Evolutionary conservation across 2,329 filamentous ascomycete genomes (phyloP).

Genomic region (Epichloe glyceriae): DNA sequence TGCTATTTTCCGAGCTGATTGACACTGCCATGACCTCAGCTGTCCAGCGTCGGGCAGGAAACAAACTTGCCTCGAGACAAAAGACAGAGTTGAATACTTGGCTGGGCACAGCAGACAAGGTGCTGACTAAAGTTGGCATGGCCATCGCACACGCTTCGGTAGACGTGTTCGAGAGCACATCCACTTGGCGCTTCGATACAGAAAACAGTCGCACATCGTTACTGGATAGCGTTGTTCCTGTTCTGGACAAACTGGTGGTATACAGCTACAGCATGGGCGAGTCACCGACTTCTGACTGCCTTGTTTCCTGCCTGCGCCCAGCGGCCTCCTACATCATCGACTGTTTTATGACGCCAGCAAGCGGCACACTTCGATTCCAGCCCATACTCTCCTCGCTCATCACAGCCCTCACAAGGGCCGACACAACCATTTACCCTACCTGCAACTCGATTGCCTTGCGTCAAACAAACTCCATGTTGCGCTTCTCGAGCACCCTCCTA

Average conservation of each 20-base stretch:
- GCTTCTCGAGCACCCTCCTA: conserved; percentile 57
- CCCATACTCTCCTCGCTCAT: conserved; percentile 62
- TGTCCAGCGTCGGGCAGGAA: conserved; percentile 49
- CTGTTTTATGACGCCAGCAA: conserved; percentile 59
- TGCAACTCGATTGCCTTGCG: conserved; percentile 40
- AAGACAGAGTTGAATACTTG: conserved; percentile 40
- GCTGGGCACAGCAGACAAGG: conserved; percentile 65
- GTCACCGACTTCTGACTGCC: conserved; percentile 27
- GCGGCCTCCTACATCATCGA: conserved; percentile 66
- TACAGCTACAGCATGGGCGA: conserved; percentile 67
- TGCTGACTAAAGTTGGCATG: conserved; percentile 57
- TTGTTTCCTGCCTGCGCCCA: conserved; percentile 51
- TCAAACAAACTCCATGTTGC: conserved; percentile 52
- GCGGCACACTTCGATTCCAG: conserved; percentile 60
- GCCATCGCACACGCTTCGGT: conserved; percentile 64
- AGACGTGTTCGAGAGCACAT: conserved; percentile 75
- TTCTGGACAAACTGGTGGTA: conserved; percentile 58
- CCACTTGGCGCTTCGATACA: conserved; percentile 70
- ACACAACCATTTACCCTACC: conserved; percentile 48
- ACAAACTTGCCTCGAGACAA: conserved; percentile 34
- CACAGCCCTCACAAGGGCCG: conserved; percentile 30
- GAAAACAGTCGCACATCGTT: conserved; percentile 57
- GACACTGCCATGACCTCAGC: conserved; percentile 61
- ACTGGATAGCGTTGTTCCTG: conserved; percentile 51
- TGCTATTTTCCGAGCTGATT: conserved; percentile 61